phyloP scores from a whole-genome alignment of 2,329 filamentous ascomycete species.

The Colletotrichum zoysiae region DNA sequence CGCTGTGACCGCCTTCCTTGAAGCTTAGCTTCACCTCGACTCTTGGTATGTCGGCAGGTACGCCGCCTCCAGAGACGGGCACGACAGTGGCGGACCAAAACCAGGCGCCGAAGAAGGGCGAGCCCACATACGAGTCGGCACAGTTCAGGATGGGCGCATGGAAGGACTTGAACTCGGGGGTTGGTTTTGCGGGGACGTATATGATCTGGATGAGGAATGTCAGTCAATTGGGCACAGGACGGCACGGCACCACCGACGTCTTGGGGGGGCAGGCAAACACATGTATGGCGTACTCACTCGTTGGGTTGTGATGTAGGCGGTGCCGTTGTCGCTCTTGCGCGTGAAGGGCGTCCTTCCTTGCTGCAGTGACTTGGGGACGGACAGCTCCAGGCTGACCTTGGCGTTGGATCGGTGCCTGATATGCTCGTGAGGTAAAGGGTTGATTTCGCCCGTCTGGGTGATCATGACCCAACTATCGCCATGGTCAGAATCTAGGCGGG shows the following conservation, averaged over 20 bases:
- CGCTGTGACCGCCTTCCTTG: constrained; percentile 94
- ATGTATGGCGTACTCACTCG: constrained; percentile 67
- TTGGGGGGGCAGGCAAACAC: constrained; percentile 27
- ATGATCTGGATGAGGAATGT: constrained; percentile 71
- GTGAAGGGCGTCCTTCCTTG: constrained; percentile 73
- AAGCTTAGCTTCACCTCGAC: constrained; percentile 90
- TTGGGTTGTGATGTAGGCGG: constrained; percentile 86
- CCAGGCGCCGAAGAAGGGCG: constrained; percentile 94
- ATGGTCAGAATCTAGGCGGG: constrained; percentile 64
- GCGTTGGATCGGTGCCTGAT: constrained; percentile 84
- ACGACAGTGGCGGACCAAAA: constrained; percentile 86
- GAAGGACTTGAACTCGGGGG: constrained; percentile 83
- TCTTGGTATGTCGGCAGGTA: constrained; percentile 78
- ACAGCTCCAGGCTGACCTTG: constrained; percentile 81
- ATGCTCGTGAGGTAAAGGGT: constrained; percentile 86
- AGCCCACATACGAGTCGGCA: constrained; percentile 85
- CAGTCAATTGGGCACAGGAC: constrained; percentile 28
- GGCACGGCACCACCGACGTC: too few species aligned
- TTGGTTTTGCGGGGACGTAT: constrained; percentile 82
- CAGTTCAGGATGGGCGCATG: constrained; percentile 89
- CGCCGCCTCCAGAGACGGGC: constrained; percentile 85
- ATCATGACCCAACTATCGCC: constrained; percentile 89
- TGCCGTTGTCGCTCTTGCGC: constrained; percentile 79
- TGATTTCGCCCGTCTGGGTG: constrained; percentile 77
- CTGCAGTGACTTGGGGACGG: constrained; percentile 74